Percentiles rank a stretch among this genome's conserved stretches.
phyloP scores from a whole-genome alignment of 2,329 filamentous ascomycete species.

The Emergomyces africanus region DNA sequence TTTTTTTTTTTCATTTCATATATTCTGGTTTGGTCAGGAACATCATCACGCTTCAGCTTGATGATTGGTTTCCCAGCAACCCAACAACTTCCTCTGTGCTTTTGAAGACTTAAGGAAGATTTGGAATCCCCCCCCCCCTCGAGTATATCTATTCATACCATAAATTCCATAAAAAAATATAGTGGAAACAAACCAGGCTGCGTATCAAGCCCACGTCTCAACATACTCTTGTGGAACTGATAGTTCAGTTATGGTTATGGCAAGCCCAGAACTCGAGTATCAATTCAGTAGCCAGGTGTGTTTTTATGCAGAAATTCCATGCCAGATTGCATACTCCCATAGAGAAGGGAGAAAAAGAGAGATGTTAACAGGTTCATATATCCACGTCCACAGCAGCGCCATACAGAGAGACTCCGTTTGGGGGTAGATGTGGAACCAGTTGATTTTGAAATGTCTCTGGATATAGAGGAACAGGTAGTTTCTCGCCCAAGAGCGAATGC shows the following conservation, averaged over 20 bases:
- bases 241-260: neutral
- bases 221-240: too few species aligned
- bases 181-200: neutral
- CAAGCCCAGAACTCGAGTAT: neutral
- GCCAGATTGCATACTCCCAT: neutral
- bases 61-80: neutral
- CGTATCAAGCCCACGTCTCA: neutral
- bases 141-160: neutral
- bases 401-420: neutral
- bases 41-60: neutral
- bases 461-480: slow-evolving; percentile 9
- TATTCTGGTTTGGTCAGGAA: neutral
- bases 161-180: neutral
- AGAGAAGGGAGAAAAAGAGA: neutral
- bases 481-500: neutral
- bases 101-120: neutral
- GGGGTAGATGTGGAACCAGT: slow-evolving; percentile 5
- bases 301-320: neutral
- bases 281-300: neutral
- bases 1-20: neutral
- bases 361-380: neutral
- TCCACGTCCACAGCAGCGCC: neutral
- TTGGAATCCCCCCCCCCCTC: neutral
- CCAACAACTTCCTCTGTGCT: neutral
- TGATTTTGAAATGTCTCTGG: slow-evolving; percentile 9